These are phyloP conservation scores for Phaeophleospora eucalypticola DNA, from an alignment of 2,329 filamentous ascomycete species.

Conservation along the genomic window DNA sequence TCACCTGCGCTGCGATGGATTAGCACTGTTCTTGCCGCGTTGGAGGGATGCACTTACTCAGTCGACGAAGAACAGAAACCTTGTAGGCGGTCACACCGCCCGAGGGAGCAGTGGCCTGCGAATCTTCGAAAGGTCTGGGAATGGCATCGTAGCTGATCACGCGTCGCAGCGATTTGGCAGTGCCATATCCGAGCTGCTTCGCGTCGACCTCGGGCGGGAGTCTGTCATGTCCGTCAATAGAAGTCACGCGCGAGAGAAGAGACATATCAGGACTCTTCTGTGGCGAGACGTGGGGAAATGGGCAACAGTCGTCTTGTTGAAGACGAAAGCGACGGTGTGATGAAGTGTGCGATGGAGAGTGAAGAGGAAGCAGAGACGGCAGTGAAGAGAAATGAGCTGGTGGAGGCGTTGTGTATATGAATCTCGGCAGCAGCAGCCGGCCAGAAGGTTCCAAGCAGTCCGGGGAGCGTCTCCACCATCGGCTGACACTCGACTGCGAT, in stretches of 20 bases:
- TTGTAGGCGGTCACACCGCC: constrained; percentile 49
- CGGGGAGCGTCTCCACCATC: not conserved
- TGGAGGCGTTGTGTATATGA: not conserved
- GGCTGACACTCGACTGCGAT: too few relatives aligned
- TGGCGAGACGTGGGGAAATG: not conserved
- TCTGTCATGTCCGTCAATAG: constrained; percentile 47
- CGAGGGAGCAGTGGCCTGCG: constrained; percentile 36
- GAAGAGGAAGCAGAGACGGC: not conserved
- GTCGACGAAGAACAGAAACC: constrained; percentile 37
- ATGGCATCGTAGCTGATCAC: constrained; percentile 49
- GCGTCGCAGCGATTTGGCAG: constrained; percentile 32
- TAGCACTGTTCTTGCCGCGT: not conserved
- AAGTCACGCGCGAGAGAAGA: constrained; percentile 50
- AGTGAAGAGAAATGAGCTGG: not conserved
- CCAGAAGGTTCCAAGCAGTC: not conserved
- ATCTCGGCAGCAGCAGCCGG: not conserved
- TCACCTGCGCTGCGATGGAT: constrained; percentile 59
- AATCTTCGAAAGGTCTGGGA: constrained; percentile 35
- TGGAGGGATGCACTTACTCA: constrained; percentile 24
- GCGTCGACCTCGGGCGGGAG: constrained; percentile 28
- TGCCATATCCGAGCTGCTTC: constrained; percentile 20
- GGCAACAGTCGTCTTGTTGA: not conserved
- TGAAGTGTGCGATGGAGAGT: not conserved
- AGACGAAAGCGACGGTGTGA: not conserved
- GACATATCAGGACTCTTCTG: constrained; percentile 39